A percentile compares a stretch with the other conserved stretches of the same genome.
Evolutionary conservation across 345 rosid genomes (phyloP).

Genomic region (Citropsis articulata): DNA sequence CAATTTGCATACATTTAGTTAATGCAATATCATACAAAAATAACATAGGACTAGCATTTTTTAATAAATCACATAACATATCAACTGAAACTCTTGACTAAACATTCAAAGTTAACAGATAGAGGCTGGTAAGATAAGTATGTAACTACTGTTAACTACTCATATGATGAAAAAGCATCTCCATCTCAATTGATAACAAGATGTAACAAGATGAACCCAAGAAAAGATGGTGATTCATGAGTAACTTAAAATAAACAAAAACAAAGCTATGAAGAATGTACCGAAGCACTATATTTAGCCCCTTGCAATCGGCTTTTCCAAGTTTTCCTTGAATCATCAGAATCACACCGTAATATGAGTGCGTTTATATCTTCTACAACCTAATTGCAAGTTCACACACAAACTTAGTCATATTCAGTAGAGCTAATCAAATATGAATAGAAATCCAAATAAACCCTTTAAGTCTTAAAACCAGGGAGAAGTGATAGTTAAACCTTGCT

Average conservation of each 20-base stretch:
- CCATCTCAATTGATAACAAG: too few relatives aligned
- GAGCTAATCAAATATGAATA: slow-evolving; percentile 3
- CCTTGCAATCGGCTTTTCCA: slow-evolving; percentile 92
- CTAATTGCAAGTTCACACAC: slow-evolving; percentile 33
- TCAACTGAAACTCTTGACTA: too few relatives aligned
- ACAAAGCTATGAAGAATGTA: slow-evolving; percentile 27
- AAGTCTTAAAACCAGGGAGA: slow-evolving; percentile 13
- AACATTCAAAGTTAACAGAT: too few relatives aligned
- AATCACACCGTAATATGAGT: slow-evolving; percentile 62
- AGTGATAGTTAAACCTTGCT: slow-evolving; percentile 45
- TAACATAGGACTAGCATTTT: too few relatives aligned
- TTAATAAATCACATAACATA: too few relatives aligned
- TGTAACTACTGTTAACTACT: too few relatives aligned
- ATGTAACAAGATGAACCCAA: too few relatives aligned
- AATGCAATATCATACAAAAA: too few relatives aligned
- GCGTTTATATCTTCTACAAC: slow-evolving; percentile 85
- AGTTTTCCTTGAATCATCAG: slow-evolving; percentile 60
- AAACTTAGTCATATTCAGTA: slow-evolving; percentile 16
- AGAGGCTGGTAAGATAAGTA: too few relatives aligned
- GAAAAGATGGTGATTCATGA: too few relatives aligned
- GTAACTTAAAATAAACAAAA: not conserved
- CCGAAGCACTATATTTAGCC: slow-evolving; percentile 88
- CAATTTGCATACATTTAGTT: too few relatives aligned
- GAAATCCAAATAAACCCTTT: slow-evolving; percentile 4
- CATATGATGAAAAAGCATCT: too few relatives aligned